Conservation (phyloP, 805 yeast genomes). For the Candida gorgasii region DNA sequence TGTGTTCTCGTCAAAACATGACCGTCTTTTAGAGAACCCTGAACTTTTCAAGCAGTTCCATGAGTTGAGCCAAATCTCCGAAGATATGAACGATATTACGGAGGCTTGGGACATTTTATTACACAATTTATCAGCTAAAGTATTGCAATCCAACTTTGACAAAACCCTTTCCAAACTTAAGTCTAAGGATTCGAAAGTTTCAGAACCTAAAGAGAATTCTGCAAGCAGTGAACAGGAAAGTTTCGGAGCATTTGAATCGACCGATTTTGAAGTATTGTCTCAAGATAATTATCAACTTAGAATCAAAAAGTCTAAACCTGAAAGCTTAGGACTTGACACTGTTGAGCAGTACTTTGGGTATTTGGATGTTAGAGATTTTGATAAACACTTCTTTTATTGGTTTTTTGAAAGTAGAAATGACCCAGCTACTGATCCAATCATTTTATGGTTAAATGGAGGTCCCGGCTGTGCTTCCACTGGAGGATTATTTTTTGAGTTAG, state of each 20-base stretch:
- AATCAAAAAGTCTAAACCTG: slow-evolving; percentile 37
- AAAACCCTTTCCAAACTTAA: neutral
- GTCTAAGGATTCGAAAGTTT: too few relatives aligned
- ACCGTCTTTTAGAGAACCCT: slow-evolving; percentile 13
- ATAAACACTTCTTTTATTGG: slow-evolving; percentile 41
- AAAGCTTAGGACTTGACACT: slow-evolving; percentile 68
- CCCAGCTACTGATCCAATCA: slow-evolving; percentile 30
- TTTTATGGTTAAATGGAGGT: slow-evolving; percentile 35
- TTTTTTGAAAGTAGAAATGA: slow-evolving; percentile 35
- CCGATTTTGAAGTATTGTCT: slow-evolving; percentile 11
- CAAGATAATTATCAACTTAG: slow-evolving; percentile 11
- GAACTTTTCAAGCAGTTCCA: slow-evolving; percentile 12
- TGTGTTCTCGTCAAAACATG: slow-evolving; percentile 11
- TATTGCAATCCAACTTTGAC: slow-evolving; percentile 6
- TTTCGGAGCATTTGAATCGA: neutral
- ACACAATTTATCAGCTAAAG: slow-evolving; percentile 1
- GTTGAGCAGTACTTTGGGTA: slow-evolving; percentile 83
- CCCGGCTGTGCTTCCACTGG: slow-evolving; percentile 33
- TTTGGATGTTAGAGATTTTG: slow-evolving; percentile 72
- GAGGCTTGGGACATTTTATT: slow-evolving; percentile 8
- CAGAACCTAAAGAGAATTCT: too few relatives aligned
- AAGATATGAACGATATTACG: slow-evolving; percentile 4
- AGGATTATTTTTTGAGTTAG: slow-evolving; percentile 33
- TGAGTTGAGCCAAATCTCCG: slow-evolving; percentile 4
- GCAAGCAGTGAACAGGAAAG: neutral